Percentiles rank a stretch among this genome's conserved stretches.
phyloP scores from a whole-genome alignment of 176 grass and related monocot species.

The Raddia distichophylla region DNA sequence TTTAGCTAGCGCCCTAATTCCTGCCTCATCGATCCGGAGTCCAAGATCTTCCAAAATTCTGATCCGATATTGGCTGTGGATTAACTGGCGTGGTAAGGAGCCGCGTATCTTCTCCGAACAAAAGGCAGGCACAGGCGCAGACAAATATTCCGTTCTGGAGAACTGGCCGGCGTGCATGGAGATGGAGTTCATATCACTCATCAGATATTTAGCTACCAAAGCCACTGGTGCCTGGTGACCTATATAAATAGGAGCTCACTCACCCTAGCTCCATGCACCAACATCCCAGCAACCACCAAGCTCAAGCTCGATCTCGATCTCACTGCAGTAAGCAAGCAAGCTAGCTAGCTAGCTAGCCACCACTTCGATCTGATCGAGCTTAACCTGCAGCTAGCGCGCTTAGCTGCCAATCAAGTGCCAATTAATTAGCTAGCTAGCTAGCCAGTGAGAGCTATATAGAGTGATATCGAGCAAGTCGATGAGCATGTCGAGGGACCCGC shows the following conservation, averaged over 20 bases:
- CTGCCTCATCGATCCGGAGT: background rate
- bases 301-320: background rate
- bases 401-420: too few species aligned
- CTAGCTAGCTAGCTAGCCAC: background rate
- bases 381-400: background rate
- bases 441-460: too few species aligned
- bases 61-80: background rate
- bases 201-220: background rate
- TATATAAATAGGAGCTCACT: constrained; percentile 43
- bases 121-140: too few species aligned
- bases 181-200: background rate
- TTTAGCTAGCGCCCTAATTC: background rate
- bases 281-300: background rate
- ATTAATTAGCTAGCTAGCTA: too few species aligned
- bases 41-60: constrained; percentile 15
- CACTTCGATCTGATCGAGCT: too few species aligned
- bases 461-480: background rate
- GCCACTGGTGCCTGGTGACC: background rate
- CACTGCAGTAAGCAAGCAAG: background rate
- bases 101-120: background rate
- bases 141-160: background rate
- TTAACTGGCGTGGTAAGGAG: background rate
- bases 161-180: background rate
- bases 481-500: constrained; percentile 69
- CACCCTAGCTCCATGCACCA: background rate